Evolutionary conservation across 164 flowering plant species (phyloP), one percentile per base, ranked within the genome.

Genomic region (Hamamelis virginiana): DNA sequence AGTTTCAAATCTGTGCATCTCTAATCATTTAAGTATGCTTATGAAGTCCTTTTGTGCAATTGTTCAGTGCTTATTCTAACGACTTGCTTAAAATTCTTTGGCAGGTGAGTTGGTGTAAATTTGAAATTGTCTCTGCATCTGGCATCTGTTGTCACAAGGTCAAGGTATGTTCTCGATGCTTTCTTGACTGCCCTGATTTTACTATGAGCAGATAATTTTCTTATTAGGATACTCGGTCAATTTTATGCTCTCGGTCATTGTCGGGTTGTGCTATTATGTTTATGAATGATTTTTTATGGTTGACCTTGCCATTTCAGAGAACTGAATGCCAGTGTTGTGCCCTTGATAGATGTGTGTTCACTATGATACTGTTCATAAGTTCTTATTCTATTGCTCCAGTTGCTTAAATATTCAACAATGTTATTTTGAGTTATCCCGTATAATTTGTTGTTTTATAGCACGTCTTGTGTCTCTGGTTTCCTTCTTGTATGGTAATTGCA

Each of bases 51-150:
- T 8, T n/a, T 47, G 19, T 59, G 58, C 52, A 9, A 22, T 5
- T 16, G n/a, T 28, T 62, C 9, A 47, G 11, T 48, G 67, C 56
- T 33, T 25, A 19, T 12, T 21, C 0, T 60, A 51, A 72, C 33
- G 23, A 6, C n/a, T 66, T 68, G 68, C 44, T 67, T 68, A 9
- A n/a, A n/a, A 67, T 45, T 56, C 58, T 26, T 79, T 70, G 14
- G 67, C 83, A 96, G 99, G 97, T 96, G 46, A 96, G 98, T 86
- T 96, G 98, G 98, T 93, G 98, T 81, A 93, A 91, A 70, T 91
- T 85, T 76, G 99, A 96, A 82, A 86, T 96, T 69, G 89, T 90
- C 4, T 87, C 97, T 64, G 99, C 99, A 69, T 90, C 98, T 68
- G 76, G 93, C 55, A 80, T 96, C 70, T 83, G 91, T 79, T 96